Conservation (phyloP, 139 green algal genomes). For the Chlamydomonas applanata region DNA sequence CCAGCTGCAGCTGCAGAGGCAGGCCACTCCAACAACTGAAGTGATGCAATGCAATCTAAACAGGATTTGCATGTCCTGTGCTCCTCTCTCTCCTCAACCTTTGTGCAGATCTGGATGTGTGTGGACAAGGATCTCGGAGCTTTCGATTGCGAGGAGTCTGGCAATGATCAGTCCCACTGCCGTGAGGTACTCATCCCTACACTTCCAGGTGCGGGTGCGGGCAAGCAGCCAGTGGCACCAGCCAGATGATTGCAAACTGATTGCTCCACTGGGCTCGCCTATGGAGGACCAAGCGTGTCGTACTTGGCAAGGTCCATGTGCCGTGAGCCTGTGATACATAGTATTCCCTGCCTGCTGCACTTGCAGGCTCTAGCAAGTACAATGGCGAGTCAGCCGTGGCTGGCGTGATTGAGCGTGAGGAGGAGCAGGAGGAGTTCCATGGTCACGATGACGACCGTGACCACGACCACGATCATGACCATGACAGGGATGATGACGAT, state of each 20-base stretch:
- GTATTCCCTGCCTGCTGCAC: too few species aligned
- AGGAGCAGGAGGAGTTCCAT: neutral
- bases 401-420: neutral
- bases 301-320: too few species aligned
- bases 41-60: too few species aligned
- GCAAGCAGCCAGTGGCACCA: too few species aligned
- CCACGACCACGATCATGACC: neutral
- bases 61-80: too few species aligned
- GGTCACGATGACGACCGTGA: constrained; percentile 3
- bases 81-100: neutral
- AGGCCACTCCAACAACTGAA: too few species aligned
- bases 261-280: too few species aligned
- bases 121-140: constrained; percentile 48
- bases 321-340: too few species aligned
- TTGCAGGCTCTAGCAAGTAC: neutral
- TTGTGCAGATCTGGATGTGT: constrained; percentile 64
- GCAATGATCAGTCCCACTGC: neutral
- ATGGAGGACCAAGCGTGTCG: too few species aligned
- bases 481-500: neutral
- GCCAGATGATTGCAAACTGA: too few species aligned
- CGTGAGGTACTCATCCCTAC: neutral
- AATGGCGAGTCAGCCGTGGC: neutral
- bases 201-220: neutral
- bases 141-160: constrained; percentile 30
- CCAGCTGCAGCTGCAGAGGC: too few species aligned